A percentile compares a stretch with the other conserved stretches of the same genome.
Evolutionary conservation across 2,329 filamentous ascomycete species (phyloP).

Genomic region (Knufia petricola): DNA sequence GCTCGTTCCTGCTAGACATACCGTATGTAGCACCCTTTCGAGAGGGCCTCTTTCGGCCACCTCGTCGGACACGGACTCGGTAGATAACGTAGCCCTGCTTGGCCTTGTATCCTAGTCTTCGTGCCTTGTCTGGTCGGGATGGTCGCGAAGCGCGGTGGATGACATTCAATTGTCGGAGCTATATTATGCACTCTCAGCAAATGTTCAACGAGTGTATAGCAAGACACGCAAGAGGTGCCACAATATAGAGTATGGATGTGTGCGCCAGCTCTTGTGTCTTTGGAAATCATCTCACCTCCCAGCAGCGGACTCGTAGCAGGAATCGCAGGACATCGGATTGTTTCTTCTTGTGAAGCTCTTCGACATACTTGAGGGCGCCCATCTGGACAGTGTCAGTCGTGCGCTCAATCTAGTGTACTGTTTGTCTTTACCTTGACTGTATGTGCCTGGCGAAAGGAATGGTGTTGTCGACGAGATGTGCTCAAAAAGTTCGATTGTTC

Average conservation of each 20-base stretch:
- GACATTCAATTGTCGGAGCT: slow-evolving; percentile 99
- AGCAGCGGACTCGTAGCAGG: slow-evolving; percentile 99
- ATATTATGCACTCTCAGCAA: slow-evolving; percentile 99
- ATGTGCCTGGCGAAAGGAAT: slow-evolving; percentile 12
- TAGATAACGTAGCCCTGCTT: slow-evolving; percentile 99
- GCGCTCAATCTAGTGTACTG: background rate
- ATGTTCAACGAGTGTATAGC: slow-evolving; percentile 99
- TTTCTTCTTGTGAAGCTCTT: slow-evolving; percentile 99
- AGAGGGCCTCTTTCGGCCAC: slow-evolving; percentile 94
- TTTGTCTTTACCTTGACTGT: slow-evolving; percentile 18
- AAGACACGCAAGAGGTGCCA: slow-evolving; percentile 41
- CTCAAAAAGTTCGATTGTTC: slow-evolving; percentile 1
- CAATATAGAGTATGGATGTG: slow-evolving; percentile 29
- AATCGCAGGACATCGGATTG: slow-evolving; percentile 99
- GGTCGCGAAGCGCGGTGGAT: slow-evolving; percentile 98
- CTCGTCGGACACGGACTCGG: slow-evolving; percentile 94
- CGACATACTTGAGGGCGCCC: slow-evolving; percentile 99
- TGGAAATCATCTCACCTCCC: slow-evolving; percentile 61
- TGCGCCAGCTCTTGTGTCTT: slow-evolving; percentile 19
- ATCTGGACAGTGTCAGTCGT: slow-evolving; percentile 49
- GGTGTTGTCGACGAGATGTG: background rate
- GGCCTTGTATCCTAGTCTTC: slow-evolving; percentile 99
- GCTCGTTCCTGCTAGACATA: slow-evolving; percentile 41
- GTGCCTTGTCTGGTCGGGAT: slow-evolving; percentile 98
- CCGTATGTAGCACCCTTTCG: slow-evolving; percentile 98